Percentiles rank a stretch among this genome's conserved stretches.
Evolutionary conservation across 768 basidiomycete genomes (phyloP).

Genomic region (Leccinum imitatum): DNA sequence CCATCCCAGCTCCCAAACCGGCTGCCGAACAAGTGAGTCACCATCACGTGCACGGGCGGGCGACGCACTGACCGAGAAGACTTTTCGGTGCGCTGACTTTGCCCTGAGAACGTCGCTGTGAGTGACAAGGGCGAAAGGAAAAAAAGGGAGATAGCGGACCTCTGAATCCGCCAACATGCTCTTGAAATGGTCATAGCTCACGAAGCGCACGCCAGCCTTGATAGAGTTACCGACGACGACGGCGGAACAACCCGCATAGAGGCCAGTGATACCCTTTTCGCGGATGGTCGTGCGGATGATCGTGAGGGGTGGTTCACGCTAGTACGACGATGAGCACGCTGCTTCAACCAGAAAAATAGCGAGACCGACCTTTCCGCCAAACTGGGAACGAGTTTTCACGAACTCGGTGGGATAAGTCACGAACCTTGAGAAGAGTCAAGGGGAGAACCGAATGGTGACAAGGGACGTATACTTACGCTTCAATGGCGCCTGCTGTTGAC

Average conservation of each 20-base stretch:
- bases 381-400: slow-evolving; percentile 93
- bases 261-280: slow-evolving; percentile 72
- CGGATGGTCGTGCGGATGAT: slow-evolving; percentile 75
- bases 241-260: slow-evolving; percentile 93
- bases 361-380: slow-evolving; percentile 65
- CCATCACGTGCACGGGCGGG: not conserved
- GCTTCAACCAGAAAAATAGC: not conserved
- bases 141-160: slow-evolving; percentile 39
- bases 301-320: slow-evolving; percentile 69
- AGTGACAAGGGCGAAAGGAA: not conserved
- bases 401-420: slow-evolving; percentile 89
- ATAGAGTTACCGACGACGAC: slow-evolving; percentile 87
- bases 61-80: slow-evolving; percentile 58
- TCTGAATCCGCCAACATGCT: slow-evolving; percentile 74
- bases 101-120: slow-evolving; percentile 53
- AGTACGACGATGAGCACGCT: slow-evolving; percentile 1
- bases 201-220: slow-evolving; percentile 96
- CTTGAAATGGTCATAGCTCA: slow-evolving; percentile 95
- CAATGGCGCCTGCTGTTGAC: slow-evolving; percentile 87
- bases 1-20: slow-evolving; percentile 85
- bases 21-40: slow-evolving; percentile 39
- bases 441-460: not conserved
- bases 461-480: slow-evolving; percentile 64
- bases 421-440: slow-evolving; percentile 50
- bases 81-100: slow-evolving; percentile 87